Conservation (phyloP, 1,139 yeast genomes). For the Taphrina deformans region DNA sequence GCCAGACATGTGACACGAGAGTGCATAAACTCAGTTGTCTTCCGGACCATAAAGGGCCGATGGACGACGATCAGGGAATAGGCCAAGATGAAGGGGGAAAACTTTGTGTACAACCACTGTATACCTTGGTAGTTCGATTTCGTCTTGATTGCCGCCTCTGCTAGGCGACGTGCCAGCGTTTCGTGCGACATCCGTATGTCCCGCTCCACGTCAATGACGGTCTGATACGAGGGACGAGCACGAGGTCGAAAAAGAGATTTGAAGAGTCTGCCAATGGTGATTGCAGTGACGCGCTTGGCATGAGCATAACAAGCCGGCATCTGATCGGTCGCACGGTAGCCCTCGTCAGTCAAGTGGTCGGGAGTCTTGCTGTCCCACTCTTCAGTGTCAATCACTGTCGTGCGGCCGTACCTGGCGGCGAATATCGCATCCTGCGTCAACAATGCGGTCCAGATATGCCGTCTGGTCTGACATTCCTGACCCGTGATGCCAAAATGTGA, state of each 20-base stretch:
- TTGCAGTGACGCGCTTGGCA: not conserved
- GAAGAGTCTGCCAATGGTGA: slow-evolving; percentile 9
- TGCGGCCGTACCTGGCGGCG: slow-evolving; percentile 7
- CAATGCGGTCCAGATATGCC: slow-evolving; percentile 7
- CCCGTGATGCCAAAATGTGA: slow-evolving; percentile 5
- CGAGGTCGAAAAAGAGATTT: slow-evolving; percentile 4
- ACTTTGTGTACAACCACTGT: not conserved
- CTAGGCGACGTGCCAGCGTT: not conserved
- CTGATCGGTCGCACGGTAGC: not conserved
- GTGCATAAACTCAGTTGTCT: not conserved
- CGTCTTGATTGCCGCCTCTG: not conserved
- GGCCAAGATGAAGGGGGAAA: slow-evolving; percentile 4
- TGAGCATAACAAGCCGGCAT: slow-evolving; percentile 8
- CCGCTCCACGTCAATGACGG: slow-evolving; percentile 2
- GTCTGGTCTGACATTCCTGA: slow-evolving; percentile 4
- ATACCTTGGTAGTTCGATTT: not conserved
- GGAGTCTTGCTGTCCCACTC: slow-evolving; percentile 12
- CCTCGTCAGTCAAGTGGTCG: not conserved
- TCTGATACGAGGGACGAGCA: slow-evolving; percentile 12
- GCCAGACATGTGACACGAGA: slow-evolving; percentile 5
- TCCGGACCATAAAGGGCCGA: slow-evolving; percentile 6
- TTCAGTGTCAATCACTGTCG: slow-evolving; percentile 2
- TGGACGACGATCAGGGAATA: slow-evolving; percentile 3
- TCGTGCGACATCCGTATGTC: slow-evolving; percentile 1
- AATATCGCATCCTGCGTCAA: slow-evolving; percentile 1